phyloP scores from a whole-genome alignment of 1,284 basidiomycete species.

The Cutaneotrichosporon sp. region DNA sequence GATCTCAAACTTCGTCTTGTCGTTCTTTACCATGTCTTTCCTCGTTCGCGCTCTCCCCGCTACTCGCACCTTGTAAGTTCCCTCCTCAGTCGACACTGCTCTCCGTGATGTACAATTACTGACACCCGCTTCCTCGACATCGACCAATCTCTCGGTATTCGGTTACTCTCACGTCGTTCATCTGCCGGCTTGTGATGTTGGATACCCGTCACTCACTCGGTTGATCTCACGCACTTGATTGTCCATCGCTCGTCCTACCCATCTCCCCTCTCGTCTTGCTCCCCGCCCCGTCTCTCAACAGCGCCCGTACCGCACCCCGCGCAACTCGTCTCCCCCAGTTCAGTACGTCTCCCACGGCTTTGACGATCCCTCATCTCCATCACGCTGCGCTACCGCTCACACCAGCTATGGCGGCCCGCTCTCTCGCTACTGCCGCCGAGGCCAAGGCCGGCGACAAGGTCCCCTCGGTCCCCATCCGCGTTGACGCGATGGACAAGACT shows the following conservation, averaged over 20 bases:
- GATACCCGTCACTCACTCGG: too few relatives aligned
- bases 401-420: slow-evolving; percentile 1
- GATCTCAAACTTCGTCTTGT: background rate
- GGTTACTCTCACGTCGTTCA: too few relatives aligned
- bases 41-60: slow-evolving; percentile 1
- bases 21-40: background rate
- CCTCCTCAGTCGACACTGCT: too few relatives aligned
- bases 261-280: background rate
- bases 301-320: background rate
- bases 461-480: slow-evolving; percentile 56
- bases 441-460: slow-evolving; percentile 33
- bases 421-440: slow-evolving; percentile 1
- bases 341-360: background rate
- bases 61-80: background rate
- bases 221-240: too few relatives aligned
- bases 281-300: background rate
- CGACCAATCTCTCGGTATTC: background rate
- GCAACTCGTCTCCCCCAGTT: background rate
- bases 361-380: background rate
- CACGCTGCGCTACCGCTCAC: background rate
- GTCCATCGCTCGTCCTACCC: background rate
- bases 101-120: background rate
- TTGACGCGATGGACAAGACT: slow-evolving; percentile 54
- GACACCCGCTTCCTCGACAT: background rate
- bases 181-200: too few relatives aligned